phyloP scores from a whole-genome alignment of 495 filamentous ascomycete genomes.

The Penicillium desertorum region DNA sequence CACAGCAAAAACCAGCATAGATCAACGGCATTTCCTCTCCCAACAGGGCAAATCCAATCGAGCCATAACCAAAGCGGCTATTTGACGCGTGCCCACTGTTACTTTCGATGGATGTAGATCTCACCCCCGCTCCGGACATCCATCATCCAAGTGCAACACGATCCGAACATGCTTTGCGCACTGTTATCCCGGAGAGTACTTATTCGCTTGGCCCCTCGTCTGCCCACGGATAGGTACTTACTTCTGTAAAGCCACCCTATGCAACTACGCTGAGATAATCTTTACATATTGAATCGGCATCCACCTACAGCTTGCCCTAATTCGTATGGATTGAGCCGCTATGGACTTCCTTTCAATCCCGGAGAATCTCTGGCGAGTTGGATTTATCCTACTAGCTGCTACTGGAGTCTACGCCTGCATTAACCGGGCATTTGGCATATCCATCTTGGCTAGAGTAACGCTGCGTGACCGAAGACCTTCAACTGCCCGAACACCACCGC shows the following conservation, averaged over 20 bases:
- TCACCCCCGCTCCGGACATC: constrained; percentile 24
- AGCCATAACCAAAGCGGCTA: constrained; percentile 22
- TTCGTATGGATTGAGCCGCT: constrained; percentile 7
- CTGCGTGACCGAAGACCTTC: constrained; percentile 37
- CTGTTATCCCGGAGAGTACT: constrained; percentile 6
- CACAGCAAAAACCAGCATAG: background rate
- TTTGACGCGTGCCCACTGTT: constrained; percentile 16
- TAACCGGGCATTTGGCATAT: constrained; percentile 11
- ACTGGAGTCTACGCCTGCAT: constrained; percentile 24
- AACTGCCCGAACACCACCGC: constrained; percentile 54
- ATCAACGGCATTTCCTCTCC: constrained; percentile 25
- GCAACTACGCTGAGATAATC: background rate
- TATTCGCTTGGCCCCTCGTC: constrained; percentile 10
- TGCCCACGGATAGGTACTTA: background rate
- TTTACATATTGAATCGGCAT: background rate
- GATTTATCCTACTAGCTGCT: constrained; percentile 27
- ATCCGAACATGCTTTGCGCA: constrained; percentile 3
- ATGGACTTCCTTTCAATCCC: constrained; percentile 17
- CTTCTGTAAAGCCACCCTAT: background rate
- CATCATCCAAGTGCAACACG: constrained; percentile 10
- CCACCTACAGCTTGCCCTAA: constrained; percentile 10
- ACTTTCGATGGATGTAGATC: constrained; percentile 12
- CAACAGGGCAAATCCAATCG: constrained; percentile 32
- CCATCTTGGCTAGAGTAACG: constrained; percentile 16
- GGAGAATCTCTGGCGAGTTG: constrained; percentile 28